Conservation (phyloP, 441 rosid genomes). For the Mallotus repandus region DNA sequence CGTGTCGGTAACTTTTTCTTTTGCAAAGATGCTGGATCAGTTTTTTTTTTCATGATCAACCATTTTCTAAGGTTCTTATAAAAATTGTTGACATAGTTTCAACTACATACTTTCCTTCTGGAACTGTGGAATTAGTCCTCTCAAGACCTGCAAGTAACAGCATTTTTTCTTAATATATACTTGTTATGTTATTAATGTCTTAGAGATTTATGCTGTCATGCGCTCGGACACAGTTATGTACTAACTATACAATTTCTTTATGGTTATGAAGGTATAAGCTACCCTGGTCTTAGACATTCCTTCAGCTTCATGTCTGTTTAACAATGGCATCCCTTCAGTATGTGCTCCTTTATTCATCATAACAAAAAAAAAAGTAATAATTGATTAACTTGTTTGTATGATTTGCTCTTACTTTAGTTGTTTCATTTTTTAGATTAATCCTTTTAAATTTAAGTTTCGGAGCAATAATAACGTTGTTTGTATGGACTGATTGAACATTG, state of each 20-base stretch:
- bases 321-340: constrained; percentile 69
- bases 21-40: constrained; percentile 46
- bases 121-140: constrained; percentile 44
- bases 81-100: constrained; percentile 38
- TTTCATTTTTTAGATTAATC: no score
- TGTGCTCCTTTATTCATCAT: background rate
- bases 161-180: background rate
- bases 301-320: constrained; percentile 58
- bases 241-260: background rate
- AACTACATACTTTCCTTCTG: constrained; percentile 43
- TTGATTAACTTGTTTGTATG: no score
- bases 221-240: no score
- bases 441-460: no score
- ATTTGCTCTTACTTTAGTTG: no score
- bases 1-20: constrained; percentile 49
- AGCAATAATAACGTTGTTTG: no score
- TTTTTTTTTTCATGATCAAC: constrained; percentile 53
- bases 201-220: no score
- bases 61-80: constrained; percentile 52
- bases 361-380: no score
- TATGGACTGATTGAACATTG: background rate
- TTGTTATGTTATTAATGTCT: no score
- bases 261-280: constrained; percentile 42
- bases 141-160: constrained; percentile 36
- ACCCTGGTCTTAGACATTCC: constrained; percentile 76